Evolutionary conservation across 805 yeast species (phyloP).

Genomic region (Metschnikowia kunwiensis): DNA sequence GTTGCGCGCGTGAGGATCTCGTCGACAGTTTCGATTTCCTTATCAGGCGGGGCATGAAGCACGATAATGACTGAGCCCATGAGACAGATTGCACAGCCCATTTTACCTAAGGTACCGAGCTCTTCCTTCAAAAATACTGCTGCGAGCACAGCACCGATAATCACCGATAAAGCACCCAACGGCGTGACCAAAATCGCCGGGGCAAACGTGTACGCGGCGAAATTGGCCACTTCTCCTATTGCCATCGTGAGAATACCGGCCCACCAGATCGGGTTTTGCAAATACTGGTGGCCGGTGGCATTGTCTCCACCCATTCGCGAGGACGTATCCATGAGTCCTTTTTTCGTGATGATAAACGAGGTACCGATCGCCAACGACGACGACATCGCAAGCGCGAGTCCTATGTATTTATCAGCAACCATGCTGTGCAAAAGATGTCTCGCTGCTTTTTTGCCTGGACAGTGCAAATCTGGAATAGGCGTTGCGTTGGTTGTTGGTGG

Average conservation of each 20-base stretch:
- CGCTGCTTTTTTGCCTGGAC: conserved; percentile 4
- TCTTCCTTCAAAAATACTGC: conserved; percentile 82
- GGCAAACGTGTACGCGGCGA: conserved; percentile 93
- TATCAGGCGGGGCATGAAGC: conserved; percentile 92
- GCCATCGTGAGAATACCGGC: conserved; percentile 91
- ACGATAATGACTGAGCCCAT: conserved; percentile 86
- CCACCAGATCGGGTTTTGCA: conserved; percentile 90
- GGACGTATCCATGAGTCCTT: conserved; percentile 74
- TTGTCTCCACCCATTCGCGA: conserved; percentile 40
- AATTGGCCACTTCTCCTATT: conserved; percentile 85
- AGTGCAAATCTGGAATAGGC: conserved; percentile 3
- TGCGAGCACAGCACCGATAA: conserved; percentile 89
- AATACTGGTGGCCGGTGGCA: conserved; percentile 74
- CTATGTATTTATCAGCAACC: conserved; percentile 84
- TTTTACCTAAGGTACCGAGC: conserved; percentile 79
- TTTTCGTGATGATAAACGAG: conserved; percentile 84
- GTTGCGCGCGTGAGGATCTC: conserved; percentile 80
- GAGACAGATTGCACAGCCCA: conserved; percentile 90
- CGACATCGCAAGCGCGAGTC: conserved; percentile 81
- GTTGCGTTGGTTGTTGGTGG: neutral
- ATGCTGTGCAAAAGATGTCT: conserved; percentile 13
- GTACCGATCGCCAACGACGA: conserved; percentile 89
- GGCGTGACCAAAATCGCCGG: conserved; percentile 93
- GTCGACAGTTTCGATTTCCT: conserved; percentile 82
- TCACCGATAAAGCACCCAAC: conserved; percentile 83